Base-by-base conservation (phyloP, 768 basidiomycete genomes). In the Suillus occidentalis region DNA sequence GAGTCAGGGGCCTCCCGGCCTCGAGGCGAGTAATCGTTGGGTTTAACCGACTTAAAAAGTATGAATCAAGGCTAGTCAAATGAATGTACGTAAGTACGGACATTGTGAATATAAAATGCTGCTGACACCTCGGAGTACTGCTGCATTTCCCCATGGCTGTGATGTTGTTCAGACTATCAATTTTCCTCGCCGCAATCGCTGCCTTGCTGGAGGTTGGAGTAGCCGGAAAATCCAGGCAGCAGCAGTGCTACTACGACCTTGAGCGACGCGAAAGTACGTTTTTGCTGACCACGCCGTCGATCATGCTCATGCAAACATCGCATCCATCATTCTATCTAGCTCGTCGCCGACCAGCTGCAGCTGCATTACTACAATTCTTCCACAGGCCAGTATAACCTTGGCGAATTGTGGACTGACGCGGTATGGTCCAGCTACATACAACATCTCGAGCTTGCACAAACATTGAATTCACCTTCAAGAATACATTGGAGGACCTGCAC, bases 391-490 rank as follows among this genome's bases (percentile, higher is more conserved):
- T 85, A 83, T 65, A 84, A 67, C n/a, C 77, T 79, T 37, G 85
- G 85, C 49, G 80, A 81, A 12, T 75, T 85, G 20, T 86, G 85
- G 85, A 86, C 85, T 1, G 83, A 86, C 68, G 81, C 84, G 5
- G 85, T 86, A 64, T n/a, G 79, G 16, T 25, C 9, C 16, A 69
- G 6, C 40, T 52, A 22, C 43, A 18, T 49, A 31, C 52, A 31
- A 13, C 25, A 20, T 49, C 22, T 49, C 20, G 22, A 25, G 20
- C 50, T 39, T 12, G 50, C 39, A 16, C 52, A 3, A 28, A 49
- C 25, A 20, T n/a, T 20, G 9, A 25, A 12, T 39, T n/a, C 49
- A n/a, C n/a, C 22, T 8, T 55, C 25, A 56, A 87, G 85, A 87
- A 87, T 67, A 79, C 85, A 6, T 67, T 85, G 37, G 86, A 87